Evolutionary conservation across 2,329 filamentous ascomycete species (phyloP), one percentile per base, ranked within the genome.

Genomic region (Sporothrix inflata): DNA sequence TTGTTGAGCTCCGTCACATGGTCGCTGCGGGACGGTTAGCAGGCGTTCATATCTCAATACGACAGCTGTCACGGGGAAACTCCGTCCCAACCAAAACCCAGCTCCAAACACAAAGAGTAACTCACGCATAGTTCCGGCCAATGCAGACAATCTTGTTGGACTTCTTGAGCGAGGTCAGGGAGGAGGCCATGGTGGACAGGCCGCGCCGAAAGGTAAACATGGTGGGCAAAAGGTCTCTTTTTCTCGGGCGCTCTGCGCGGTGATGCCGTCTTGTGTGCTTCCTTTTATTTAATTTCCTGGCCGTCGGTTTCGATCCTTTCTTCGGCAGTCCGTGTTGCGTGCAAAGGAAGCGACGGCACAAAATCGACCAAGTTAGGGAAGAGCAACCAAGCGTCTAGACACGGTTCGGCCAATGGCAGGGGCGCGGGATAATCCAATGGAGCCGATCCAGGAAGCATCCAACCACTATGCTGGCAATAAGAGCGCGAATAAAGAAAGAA

Each of bases 1-100:
- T 91, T 97, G 82, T 94, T 94, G 77, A 99, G 88, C 85, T 99
- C 96, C 75, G 91, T 89, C 79, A 98, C 92, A 83, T 99, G 96
- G 82, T 97, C 96, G 78, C 93, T 96, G 78, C 49, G 53, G 9
- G 45, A 49, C 55, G 21, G 65, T 9, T 45, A 57, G 67, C 72
- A 78, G 75, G 68, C 38, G 34, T 27, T 5, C 11, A n/a, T n/a
- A n/a, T 57, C 12, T 42, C 42, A 60, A 19, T 38, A 38, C 14
- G 16, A 34, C 19, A 24, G 11, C 42, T 1, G 34, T 49, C 66
- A 27, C 30, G 27, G 21, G 34, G 11, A 21, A 30, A 42, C 24
- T n/a, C 24, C 63, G 27, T 6, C 19, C 5, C 34, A 40, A 19
- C n/a, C n/a, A 42, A 16, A 34, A 38, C 30, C 24, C 19, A 30